Conservation (phyloP, 257 asterid species). For the Solanum okadae region DNA sequence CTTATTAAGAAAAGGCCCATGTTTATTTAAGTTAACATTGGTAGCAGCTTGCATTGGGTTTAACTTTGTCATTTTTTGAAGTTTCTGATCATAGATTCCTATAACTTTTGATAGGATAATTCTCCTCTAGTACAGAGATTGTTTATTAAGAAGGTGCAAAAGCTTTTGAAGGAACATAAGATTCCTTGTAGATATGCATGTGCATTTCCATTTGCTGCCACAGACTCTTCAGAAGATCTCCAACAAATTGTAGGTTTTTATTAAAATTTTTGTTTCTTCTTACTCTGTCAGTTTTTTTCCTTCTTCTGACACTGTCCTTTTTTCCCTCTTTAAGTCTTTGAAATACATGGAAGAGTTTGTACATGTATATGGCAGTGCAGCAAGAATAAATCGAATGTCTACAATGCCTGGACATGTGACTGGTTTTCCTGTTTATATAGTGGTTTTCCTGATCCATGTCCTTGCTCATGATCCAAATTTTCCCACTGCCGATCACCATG, state of each 20-base stretch:
- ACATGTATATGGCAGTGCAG: constrained; percentile 33
- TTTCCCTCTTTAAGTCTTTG: constrained; percentile 29
- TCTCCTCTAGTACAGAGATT: constrained; percentile 43
- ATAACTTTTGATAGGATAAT: constrained; percentile 42
- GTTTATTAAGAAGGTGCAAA: constrained; percentile 52
- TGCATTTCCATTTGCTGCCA: constrained; percentile 54
- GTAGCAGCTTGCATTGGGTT: background rate
- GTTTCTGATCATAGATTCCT: background rate
- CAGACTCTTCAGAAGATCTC: constrained; percentile 43
- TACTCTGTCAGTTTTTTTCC: constrained; percentile 1
- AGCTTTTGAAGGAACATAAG: constrained; percentile 40
- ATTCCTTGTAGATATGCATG: constrained; percentile 85
- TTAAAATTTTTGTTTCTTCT: constrained; percentile 1
- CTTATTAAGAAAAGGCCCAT: background rate
- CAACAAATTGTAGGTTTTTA: constrained; percentile 33
- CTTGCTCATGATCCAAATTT: constrained; percentile 65
- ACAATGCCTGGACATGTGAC: constrained; percentile 26
- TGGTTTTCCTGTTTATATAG: constrained; percentile 54
- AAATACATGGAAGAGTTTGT: constrained; percentile 51
- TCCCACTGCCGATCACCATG: constrained; percentile 54
- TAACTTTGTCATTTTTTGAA: background rate
- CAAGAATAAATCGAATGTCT: constrained; percentile 29
- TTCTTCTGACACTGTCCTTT: constrained; percentile 4
- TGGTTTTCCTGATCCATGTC: constrained; percentile 65
- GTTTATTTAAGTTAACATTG: background rate